A percentile compares a stretch with the other conserved stretches of the same genome.
Evolutionary conservation across 2,329 filamentous ascomycete genomes (phyloP).

Genomic region (Scedosporium apiospermum): DNA sequence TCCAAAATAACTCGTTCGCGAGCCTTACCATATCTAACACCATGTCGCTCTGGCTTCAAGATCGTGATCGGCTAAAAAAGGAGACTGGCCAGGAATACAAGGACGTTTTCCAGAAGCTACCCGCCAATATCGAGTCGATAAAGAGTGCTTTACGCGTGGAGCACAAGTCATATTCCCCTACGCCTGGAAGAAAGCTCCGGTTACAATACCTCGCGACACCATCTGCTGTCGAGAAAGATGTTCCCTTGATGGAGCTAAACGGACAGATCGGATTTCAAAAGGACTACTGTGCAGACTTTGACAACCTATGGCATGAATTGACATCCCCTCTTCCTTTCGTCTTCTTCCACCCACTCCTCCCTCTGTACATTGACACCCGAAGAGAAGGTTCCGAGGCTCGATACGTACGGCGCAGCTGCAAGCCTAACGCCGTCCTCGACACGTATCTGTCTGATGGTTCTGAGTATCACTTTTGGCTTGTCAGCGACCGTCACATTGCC

Average conservation of each 20-base stretch:
- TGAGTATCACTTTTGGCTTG: conserved; percentile 87
- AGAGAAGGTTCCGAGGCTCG: conserved; percentile 77
- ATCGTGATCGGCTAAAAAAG: conserved; percentile 56
- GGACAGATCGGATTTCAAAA: conserved; percentile 66
- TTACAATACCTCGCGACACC: conserved; percentile 58
- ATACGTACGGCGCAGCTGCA: conserved; percentile 87
- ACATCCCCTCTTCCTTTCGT: conserved; percentile 62
- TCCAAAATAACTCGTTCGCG: conserved; percentile 67
- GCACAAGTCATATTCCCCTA: conserved; percentile 35
- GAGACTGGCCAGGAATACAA: conserved; percentile 55
- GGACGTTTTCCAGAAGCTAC: conserved; percentile 58
- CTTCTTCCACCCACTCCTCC: conserved; percentile 79
- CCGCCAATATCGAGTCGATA: conserved; percentile 30
- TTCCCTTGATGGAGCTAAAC: conserved; percentile 62
- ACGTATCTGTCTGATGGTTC: conserved; percentile 70
- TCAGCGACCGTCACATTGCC: conserved; percentile 68
- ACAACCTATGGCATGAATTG: conserved; percentile 60
- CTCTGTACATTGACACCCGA: conserved; percentile 87
- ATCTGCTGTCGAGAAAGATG: conserved; percentile 43
- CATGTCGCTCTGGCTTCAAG: conserved; percentile 69
- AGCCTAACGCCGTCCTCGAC: conserved; percentile 79
- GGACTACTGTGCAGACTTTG: conserved; percentile 57
- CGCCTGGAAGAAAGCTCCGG: conserved; percentile 48
- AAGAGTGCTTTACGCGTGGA: conserved; percentile 38
- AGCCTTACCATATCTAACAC: conserved; percentile 66